Conservation (phyloP, 176 grass and related monocot species). For the Aegilops tauschii region DNA sequence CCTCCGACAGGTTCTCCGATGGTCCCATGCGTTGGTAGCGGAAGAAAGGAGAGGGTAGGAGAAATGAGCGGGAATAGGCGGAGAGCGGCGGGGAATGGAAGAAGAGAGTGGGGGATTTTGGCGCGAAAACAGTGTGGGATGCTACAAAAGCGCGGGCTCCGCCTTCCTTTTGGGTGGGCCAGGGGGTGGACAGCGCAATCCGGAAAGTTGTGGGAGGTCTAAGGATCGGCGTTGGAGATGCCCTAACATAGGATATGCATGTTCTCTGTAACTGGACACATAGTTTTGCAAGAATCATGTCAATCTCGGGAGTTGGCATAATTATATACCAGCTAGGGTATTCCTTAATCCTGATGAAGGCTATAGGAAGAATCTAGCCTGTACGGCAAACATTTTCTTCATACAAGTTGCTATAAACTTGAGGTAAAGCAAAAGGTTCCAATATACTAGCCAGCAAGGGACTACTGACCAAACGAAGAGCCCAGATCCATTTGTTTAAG, state of each 20-base stretch:
- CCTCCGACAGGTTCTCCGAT: too few species aligned
- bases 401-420: constrained; percentile 32
- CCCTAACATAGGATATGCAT: not conserved
- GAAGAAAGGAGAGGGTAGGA: too few species aligned
- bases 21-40: too few species aligned
- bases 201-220: too few species aligned
- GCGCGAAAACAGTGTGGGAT: too few species aligned
- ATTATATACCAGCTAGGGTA: not conserved
- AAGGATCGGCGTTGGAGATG: too few species aligned
- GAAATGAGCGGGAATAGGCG: too few species aligned
- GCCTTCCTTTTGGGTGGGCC: too few species aligned
- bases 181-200: too few species aligned
- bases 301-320: constrained; percentile 6
- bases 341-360: constrained; percentile 1
- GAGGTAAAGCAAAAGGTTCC: not conserved
- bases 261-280: not conserved
- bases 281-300: constrained; percentile 6
- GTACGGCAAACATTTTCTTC: constrained; percentile 14
- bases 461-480: not conserved
- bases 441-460: not conserved
- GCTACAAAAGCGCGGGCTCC: too few species aligned
- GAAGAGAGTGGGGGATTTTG: too few species aligned
- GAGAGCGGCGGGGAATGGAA: too few species aligned
- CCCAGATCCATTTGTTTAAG: constrained; percentile 27
- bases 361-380: constrained; percentile 31